A percentile compares a stretch with the other conserved stretches of the same genome.
Conservation (phyloP, 139 green algal species). For the Tetradesmus obliquus region DNA sequence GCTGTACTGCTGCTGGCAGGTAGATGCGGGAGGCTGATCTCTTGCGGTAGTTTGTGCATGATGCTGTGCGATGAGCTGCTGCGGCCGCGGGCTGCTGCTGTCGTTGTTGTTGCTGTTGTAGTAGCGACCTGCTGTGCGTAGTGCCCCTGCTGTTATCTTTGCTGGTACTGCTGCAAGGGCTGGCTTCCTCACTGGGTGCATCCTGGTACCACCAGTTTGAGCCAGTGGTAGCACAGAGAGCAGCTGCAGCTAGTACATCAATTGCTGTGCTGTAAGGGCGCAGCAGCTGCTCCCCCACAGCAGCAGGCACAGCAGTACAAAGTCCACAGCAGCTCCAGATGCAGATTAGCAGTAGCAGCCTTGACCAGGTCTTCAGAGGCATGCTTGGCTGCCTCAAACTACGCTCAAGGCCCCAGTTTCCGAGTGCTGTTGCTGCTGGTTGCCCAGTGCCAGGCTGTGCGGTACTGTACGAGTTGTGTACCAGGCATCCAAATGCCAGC, state of each 20-base stretch:
- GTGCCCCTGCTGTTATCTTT: not conserved
- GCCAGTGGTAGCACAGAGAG: not conserved
- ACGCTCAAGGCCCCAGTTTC: not conserved
- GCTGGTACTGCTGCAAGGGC: not conserved
- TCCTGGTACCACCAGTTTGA: not conserved
- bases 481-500: not conserved
- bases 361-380: not conserved
- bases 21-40: conserved; percentile 1
- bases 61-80: not conserved
- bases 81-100: not conserved
- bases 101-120: not conserved
- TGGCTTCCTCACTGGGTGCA: not conserved
- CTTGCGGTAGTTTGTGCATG: not conserved
- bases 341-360: not conserved
- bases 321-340: not conserved
- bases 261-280: not conserved
- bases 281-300: not conserved
- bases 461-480: not conserved
- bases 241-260: not conserved
- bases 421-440: not conserved
- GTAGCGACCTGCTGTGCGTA: not conserved
- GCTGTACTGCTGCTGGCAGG: not conserved
- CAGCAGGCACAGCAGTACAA: not conserved
- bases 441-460: not conserved
- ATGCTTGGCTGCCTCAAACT: not conserved